These are phyloP conservation scores for Suillus spraguei DNA, from an alignment of 768 basidiomycete genomes.

Conservation along the genomic window DNA sequence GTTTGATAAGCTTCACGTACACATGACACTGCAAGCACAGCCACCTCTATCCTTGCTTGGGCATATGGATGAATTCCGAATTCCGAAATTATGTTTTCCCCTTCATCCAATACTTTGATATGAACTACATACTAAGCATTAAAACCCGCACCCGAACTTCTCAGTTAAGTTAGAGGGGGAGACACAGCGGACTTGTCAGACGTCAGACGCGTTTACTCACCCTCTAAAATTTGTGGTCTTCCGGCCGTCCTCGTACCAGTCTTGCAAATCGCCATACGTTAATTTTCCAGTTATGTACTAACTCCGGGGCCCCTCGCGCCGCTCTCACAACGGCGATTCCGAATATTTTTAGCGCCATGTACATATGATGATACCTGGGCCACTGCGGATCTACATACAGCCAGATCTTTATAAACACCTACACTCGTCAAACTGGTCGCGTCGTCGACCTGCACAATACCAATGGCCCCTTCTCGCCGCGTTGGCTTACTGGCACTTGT, in stretches of 20 bases:
- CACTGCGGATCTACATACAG: background rate
- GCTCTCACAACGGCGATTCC: slow-evolving; percentile 13
- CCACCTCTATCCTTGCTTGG: background rate
- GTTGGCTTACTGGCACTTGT: slow-evolving; percentile 18
- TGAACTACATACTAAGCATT: background rate
- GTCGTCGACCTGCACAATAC: background rate
- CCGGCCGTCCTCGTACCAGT: too few species aligned
- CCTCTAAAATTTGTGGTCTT: too few species aligned
- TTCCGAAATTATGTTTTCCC: background rate
- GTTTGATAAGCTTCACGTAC: background rate
- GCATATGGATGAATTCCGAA: background rate
- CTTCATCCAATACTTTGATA: background rate
- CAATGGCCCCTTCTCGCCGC: slow-evolving; percentile 13
- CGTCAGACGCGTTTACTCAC: too few species aligned
- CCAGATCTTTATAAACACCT: slow-evolving; percentile 5
- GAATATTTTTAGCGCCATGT: background rate
- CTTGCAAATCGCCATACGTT: too few species aligned
- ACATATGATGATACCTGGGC: background rate
- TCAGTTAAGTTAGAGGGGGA: too few species aligned
- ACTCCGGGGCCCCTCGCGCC: background rate
- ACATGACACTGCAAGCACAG: background rate
- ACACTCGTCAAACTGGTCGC: background rate
- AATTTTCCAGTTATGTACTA: background rate
- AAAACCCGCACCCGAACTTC: background rate
- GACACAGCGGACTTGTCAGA: too few species aligned